Conservation (phyloP, 306 rosid species). For the Clitoria ternatea region DNA sequence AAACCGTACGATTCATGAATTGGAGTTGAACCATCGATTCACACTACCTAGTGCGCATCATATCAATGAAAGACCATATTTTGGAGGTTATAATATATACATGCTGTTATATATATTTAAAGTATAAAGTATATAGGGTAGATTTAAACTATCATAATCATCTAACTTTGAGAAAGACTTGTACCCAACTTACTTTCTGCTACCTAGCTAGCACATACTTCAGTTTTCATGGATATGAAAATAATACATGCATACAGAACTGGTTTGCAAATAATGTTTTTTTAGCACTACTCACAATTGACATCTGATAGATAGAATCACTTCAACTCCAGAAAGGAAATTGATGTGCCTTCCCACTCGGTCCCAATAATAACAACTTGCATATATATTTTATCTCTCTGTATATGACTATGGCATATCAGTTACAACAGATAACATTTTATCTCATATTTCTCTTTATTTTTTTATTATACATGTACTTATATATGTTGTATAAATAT, state of each 20-base stretch:
- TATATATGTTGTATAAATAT: no score
- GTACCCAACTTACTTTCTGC: not conserved
- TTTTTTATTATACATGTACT: no score
- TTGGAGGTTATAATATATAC: not conserved
- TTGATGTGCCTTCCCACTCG: no score
- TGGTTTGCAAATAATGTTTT: not conserved
- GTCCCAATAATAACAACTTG: no score
- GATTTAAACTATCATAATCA: not conserved
- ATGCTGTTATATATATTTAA: no score
- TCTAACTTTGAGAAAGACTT: not conserved
- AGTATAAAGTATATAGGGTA: no score
- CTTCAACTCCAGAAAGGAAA: no score
- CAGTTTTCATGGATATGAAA: not conserved
- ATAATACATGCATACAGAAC: not conserved
- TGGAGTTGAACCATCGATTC: not conserved
- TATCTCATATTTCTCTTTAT: no score
- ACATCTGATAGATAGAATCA: no score
- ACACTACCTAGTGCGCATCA: constrained; percentile 12
- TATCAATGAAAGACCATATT: constrained; percentile 16
- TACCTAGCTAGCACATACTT: not conserved
- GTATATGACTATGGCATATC: no score
- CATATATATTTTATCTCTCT: no score
- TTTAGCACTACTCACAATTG: not conserved
- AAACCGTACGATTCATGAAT: constrained; percentile 1
- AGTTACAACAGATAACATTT: no score